Evolutionary conservation across 1,284 basidiomycete genomes (phyloP), one percentile per base, ranked within the genome.

Genomic region (Fomitopsis schrenkii): DNA sequence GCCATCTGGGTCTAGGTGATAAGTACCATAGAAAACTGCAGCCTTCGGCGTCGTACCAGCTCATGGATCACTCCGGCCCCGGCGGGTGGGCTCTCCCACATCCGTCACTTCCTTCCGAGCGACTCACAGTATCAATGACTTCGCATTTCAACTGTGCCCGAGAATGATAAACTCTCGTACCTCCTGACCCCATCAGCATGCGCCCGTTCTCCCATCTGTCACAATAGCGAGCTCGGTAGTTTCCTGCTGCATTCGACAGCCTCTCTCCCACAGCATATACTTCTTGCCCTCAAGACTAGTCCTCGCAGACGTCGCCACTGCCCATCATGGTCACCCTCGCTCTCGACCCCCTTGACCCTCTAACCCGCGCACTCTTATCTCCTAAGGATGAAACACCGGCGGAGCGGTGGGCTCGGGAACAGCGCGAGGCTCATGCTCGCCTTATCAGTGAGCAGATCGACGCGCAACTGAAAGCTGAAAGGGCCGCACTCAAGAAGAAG

Each of bases 401-500:
- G 35, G 79, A 83, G 59, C 80, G 80, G 50, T 77, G 78, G 35
- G 74, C 72, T 15, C 76, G 88, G 35, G 82, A 86, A 64, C 75
- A 73, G 30, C 78, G 79, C 7, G 88, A 91, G 69, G 79, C 79
- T 0, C 82, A 86, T 62, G 88, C 87, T 0, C 80, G 80, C 67
- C 77, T 78, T 60, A 76, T 76, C 48, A 88, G 83, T 70, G 85
- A 88, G 53, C 79, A 82, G 62, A 91, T 91, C 64, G 88, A 91
- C 76, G 86, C 86, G 60, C 81, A 84, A 69, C 74, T 91, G 46
- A 78, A 80, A 53, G 77, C 75, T 54, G 87, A 89, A 66, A 79
- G 75, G 64, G 76, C 78, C 15, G 77, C 74, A 0, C 73, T 83
- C 61, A 86, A 78, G 74, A 86, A 80, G 74, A 83, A 77, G 66